Base-by-base conservation (phyloP, 2,329 filamentous ascomycete genomes). In the Didymella sp. region DNA sequence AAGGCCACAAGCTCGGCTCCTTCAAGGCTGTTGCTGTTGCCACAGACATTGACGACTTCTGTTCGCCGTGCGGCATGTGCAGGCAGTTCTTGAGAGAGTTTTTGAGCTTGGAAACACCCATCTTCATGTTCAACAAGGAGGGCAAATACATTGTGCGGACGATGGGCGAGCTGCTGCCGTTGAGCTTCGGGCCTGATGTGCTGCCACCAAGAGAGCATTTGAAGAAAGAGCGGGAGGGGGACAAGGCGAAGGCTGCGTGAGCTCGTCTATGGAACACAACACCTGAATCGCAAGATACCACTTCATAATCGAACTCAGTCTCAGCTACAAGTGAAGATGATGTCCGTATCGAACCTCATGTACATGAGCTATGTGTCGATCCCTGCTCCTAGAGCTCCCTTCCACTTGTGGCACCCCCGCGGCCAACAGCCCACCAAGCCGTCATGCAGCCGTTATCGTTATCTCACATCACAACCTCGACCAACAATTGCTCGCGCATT, bases 41-140 rank as follows among this genome's bases (percentile, higher is more conserved):
- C 6, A 96, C 93, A 6, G 90, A 97, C 73, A 89, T 90, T 57
- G 67, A 68, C 15, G 71, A 71, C 25, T 74, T 71, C 37, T 75
- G 72, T 63, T 79, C 75, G 41, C 95, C 95, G 0, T 99, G 95
- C 74, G 95, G 95, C 52, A 97, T 96, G 92, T 98, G 94, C 76
- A 84, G 94, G 68, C 94, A 97, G 75, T 96, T 94, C 57, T 69
- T 83, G 47, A 59, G 80, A 27, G 81, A 83, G 68, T 83, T 83
- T 45, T 74, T 79, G 58, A 74, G 75, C 56, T 70, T 79, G 6
- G 66, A 74, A 6, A 87, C 85, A 56, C 94, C 92, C 0, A 84
- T 99, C 54, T 87, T 96, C 74, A 96, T 98, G 94, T 96, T 96
- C 77, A 92, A 96, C 76, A 89, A 88, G 74, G 84, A 92, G 61